phyloP scores from a whole-genome alignment of 164 flowering plant genomes.

The Aristolochia contorta region DNA sequence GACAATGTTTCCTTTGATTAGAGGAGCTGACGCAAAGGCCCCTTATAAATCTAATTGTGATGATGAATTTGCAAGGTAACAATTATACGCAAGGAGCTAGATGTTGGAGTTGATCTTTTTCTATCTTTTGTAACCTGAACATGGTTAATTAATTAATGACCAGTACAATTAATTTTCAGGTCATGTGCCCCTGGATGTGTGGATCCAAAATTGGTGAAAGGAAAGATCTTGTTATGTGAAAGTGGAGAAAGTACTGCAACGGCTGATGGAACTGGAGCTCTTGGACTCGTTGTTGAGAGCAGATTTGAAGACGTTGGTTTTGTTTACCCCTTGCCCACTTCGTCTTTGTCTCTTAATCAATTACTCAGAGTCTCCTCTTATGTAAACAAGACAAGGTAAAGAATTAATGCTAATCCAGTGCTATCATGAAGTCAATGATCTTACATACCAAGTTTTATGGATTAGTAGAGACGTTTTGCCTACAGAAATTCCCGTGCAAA shows the following conservation, averaged over 20 bases:
- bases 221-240: neutral
- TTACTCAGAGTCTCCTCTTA: neutral
- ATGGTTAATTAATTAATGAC: no score
- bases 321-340: neutral
- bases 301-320: neutral
- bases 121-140: no score
- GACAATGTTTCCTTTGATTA: slow-evolving; percentile 22
- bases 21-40: slow-evolving; percentile 25
- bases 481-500: neutral
- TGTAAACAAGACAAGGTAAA: neutral
- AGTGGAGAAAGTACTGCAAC: no score
- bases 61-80: neutral
- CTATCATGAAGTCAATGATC: neutral
- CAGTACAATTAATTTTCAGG: neutral
- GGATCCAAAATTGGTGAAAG: neutral
- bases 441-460: neutral
- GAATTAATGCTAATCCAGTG: neutral
- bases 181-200: neutral
- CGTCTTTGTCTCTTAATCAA: neutral
- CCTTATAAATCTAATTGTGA: neutral
- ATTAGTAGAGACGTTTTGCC: neutral
- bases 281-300: neutral
- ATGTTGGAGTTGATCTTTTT: neutral
- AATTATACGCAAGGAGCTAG: neutral
- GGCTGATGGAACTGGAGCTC: neutral